Evolutionary conservation across 148 eudicot species (phyloP).

Genomic region (Bassia scoparia): DNA sequence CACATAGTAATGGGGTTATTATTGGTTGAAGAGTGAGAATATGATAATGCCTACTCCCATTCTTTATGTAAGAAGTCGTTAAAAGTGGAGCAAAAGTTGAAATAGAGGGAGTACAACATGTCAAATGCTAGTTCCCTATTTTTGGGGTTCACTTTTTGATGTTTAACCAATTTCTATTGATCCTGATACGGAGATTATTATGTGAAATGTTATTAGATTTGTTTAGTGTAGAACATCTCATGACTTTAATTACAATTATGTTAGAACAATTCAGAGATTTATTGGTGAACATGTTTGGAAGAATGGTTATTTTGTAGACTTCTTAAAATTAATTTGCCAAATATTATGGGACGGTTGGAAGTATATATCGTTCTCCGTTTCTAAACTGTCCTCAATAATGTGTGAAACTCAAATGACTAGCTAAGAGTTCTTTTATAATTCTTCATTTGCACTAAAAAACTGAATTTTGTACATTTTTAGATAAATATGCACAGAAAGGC

Average conservation of each 20-base stretch:
- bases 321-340: background rate
- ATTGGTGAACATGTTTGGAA: background rate
- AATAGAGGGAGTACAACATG: background rate
- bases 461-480: background rate
- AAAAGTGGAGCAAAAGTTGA: background rate
- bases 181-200: background rate
- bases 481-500: background rate
- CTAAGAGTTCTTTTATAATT: background rate
- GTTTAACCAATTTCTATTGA: background rate
- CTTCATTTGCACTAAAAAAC: background rate
- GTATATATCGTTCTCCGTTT: background rate
- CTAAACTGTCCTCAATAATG: background rate
- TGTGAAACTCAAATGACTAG: background rate
- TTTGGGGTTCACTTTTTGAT: background rate
- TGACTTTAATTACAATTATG: no score
- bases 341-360: background rate
- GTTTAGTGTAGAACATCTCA: no score
- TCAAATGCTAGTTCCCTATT: background rate
- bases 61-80: background rate
- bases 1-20: background rate
- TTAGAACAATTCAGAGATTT: background rate
- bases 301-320: background rate
- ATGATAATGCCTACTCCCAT: background rate
- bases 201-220: no score
- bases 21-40: no score